These are phyloP conservation scores for Fomitopsis betulina DNA, from an alignment of 1,284 basidiomycete genomes.

Conservation along the genomic window DNA sequence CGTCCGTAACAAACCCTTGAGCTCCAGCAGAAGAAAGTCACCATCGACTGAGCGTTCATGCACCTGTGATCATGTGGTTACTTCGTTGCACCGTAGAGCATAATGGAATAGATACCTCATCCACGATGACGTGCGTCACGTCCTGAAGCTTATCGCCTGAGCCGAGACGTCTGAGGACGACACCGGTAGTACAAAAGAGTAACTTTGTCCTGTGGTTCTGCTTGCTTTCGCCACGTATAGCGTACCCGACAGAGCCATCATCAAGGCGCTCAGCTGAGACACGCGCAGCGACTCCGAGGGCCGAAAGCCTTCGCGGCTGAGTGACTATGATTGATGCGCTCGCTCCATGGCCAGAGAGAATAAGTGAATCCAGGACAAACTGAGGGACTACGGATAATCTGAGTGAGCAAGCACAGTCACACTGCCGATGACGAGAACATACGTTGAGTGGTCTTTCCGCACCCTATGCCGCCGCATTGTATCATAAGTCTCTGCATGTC, in stretches of 20 bases:
- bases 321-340: slow-evolving; percentile 82
- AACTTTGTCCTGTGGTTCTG: slow-evolving; percentile 66
- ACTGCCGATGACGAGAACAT: slow-evolving; percentile 12
- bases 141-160: slow-evolving; percentile 67
- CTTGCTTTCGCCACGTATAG: slow-evolving; percentile 87
- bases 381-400: slow-evolving; percentile 64
- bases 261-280: slow-evolving; percentile 85
- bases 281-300: slow-evolving; percentile 85
- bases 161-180: slow-evolving; percentile 79
- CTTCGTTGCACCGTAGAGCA: neutral
- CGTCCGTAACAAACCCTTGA: slow-evolving; percentile 70
- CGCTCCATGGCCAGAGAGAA: slow-evolving; percentile 57
- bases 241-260: slow-evolving; percentile 84
- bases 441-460: slow-evolving; percentile 89
- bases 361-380: slow-evolving; percentile 84
- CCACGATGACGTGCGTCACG: slow-evolving; percentile 86
- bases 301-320: slow-evolving; percentile 87
- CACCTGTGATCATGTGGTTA: slow-evolving; percentile 41
- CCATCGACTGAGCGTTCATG: slow-evolving; percentile 90
- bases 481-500: neutral
- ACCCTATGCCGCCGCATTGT: slow-evolving; percentile 49
- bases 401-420: neutral
- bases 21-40: slow-evolving; percentile 86
- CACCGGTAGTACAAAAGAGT: slow-evolving; percentile 92
- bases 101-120: slow-evolving; percentile 57